A percentile compares a stretch with the other conserved stretches of the same genome.
phyloP scores from a whole-genome alignment of 2,329 filamentous ascomycete species.

The Alternaria panax region DNA sequence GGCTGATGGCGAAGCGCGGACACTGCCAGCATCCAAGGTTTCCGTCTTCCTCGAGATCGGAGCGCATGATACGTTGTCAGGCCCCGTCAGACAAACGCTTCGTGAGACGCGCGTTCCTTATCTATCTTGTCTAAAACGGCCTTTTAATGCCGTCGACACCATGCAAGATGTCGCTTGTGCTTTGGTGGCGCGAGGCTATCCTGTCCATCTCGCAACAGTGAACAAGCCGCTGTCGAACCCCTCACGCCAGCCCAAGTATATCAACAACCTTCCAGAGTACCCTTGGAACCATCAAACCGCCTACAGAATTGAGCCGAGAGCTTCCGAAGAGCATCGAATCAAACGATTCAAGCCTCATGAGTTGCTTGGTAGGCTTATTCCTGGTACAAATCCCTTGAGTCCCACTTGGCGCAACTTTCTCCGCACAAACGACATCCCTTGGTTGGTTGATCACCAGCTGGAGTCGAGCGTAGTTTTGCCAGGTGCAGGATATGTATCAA shows the following conservation, averaged over 20 bases:
- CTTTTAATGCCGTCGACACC: slow-evolving; percentile 11
- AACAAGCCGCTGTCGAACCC: slow-evolving; percentile 7
- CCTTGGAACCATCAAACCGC: background rate
- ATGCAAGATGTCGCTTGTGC: slow-evolving; percentile 23
- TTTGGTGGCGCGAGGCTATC: slow-evolving; percentile 17
- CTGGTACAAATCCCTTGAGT: slow-evolving; percentile 20
- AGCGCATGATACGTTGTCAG: slow-evolving; percentile 52
- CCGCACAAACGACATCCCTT: slow-evolving; percentile 50
- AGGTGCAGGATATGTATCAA: slow-evolving; percentile 54
- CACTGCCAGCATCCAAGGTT: background rate
- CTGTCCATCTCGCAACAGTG: slow-evolving; percentile 16
- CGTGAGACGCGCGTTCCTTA: slow-evolving; percentile 3
- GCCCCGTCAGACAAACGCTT: slow-evolving; percentile 50
- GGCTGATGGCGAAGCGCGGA: background rate
- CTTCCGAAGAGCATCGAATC: slow-evolving; percentile 4
- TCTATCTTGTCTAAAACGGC: slow-evolving; percentile 19
- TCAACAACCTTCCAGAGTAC: background rate
- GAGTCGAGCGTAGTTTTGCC: slow-evolving; percentile 53
- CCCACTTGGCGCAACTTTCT: slow-evolving; percentile 56
- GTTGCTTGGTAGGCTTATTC: slow-evolving; percentile 19
- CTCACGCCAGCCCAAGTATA: background rate
- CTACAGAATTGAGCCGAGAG: background rate
- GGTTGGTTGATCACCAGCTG: slow-evolving; percentile 55
- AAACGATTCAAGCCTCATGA: slow-evolving; percentile 23
- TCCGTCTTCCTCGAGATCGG: slow-evolving; percentile 29